These are phyloP conservation scores for Effrenium voratum DNA, from an alignment of 73 alveolate genomes.

Conservation along the genomic window DNA sequence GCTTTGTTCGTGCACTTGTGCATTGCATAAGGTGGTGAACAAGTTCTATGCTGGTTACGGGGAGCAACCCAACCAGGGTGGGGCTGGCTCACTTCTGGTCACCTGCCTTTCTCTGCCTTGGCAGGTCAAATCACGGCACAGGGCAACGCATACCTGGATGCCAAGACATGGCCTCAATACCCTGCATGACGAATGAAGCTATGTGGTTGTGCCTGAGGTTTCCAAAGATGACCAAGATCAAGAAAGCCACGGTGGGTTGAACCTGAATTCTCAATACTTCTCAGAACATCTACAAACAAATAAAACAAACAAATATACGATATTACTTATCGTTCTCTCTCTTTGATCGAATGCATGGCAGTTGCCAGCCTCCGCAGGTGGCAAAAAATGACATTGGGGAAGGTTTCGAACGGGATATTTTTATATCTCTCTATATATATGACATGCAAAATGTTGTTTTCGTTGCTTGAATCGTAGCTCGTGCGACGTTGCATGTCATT, in stretches of 20 bases:
- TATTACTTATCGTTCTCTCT: not conserved
- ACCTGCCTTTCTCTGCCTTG: not conserved
- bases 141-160: slow-evolving; percentile 80
- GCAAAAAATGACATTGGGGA: too few species aligned
- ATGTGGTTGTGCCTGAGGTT: not conserved
- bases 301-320: not conserved
- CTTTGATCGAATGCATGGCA: not conserved
- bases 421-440: too few species aligned
- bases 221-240: slow-evolving; percentile 85
- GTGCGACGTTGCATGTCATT: too few species aligned
- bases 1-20: not conserved
- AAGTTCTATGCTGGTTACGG: slow-evolving; percentile 92
- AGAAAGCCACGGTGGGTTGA: slow-evolving; percentile 35
- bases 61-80: slow-evolving; percentile 87
- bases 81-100: not conserved
- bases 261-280: not conserved
- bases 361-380: too few species aligned
- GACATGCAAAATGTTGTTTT: too few species aligned
- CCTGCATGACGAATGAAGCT: too few species aligned
- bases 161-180: slow-evolving; percentile 15
- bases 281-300: not conserved
- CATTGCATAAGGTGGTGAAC: slow-evolving; percentile 48
- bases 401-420: too few species aligned
- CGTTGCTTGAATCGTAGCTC: too few species aligned
- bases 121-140: slow-evolving; percentile 54